These are phyloP conservation scores for Corchorus capsularis DNA, from an alignment of 345 rosid genomes.

Conservation along the genomic window DNA sequence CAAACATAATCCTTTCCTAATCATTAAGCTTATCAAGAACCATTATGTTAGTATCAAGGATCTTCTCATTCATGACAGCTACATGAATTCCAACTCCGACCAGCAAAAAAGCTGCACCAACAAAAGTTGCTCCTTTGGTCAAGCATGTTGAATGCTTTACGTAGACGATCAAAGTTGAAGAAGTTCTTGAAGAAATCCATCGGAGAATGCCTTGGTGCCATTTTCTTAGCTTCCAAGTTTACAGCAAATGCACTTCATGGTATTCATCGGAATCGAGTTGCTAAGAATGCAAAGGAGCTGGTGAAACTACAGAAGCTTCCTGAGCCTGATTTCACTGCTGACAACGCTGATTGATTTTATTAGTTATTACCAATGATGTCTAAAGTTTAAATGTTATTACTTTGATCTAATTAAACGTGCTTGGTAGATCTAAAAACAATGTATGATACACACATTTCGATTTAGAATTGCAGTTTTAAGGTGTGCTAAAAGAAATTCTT, in stretches of 20 bases:
- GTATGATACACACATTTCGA: slow-evolving; percentile 2
- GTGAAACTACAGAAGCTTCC: slow-evolving; percentile 88
- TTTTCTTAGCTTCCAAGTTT: slow-evolving; percentile 81
- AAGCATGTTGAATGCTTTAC: no score
- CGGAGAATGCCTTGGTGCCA: slow-evolving; percentile 90
- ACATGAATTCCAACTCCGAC: no score
- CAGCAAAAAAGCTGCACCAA: no score
- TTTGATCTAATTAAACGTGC: slow-evolving; percentile 8
- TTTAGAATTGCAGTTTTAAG: slow-evolving; percentile 19
- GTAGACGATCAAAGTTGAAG: no score
- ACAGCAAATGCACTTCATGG: slow-evolving; percentile 95
- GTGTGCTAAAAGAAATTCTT: slow-evolving; percentile 10
- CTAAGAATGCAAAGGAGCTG: slow-evolving; percentile 65
- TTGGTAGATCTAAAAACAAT: background rate
- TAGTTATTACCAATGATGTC: background rate
- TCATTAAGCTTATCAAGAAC: no score
- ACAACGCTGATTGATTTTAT: slow-evolving; percentile 53
- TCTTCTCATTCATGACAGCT: no score
- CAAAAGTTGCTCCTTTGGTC: no score
- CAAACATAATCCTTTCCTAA: no score
- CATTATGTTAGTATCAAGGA: no score
- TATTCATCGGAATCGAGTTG: slow-evolving; percentile 72
- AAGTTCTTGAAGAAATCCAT: no score
- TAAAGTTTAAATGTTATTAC: background rate
- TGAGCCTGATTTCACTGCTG: slow-evolving; percentile 93